Conservation (phyloP, 78 protist genomes). For the Neovahlkampfia damariscottae region DNA sequence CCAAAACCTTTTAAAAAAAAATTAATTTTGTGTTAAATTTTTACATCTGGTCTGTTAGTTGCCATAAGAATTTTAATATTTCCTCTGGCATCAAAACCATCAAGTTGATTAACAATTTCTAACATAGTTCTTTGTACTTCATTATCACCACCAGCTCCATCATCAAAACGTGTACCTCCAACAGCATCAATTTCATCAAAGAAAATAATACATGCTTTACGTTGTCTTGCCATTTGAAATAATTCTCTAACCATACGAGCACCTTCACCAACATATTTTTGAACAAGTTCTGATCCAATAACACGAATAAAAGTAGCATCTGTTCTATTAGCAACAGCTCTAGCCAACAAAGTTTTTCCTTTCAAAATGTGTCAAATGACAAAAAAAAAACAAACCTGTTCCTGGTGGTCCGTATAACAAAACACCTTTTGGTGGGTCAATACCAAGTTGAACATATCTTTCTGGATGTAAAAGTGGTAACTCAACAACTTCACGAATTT, state of each 20-base stretch:
- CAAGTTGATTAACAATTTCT: conserved; percentile 97
- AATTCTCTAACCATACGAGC: conserved; percentile 99
- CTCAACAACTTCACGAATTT: conserved; percentile 98
- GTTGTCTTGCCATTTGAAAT: conserved; percentile 94
- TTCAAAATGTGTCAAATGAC: too few relatives aligned
- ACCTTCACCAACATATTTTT: conserved; percentile 96
- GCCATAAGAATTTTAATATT: conserved; percentile 98
- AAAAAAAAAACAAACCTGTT: too few relatives aligned
- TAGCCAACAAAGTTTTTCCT: conserved; percentile 99
- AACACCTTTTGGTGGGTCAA: conserved; percentile 99
- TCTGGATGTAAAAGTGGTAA: conserved; percentile 96
- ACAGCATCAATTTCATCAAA: conserved; percentile 99
- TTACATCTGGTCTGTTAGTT: conserved; percentile 77
- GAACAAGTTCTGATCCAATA: conserved; percentile 97
- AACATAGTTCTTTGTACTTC: conserved; percentile 99
- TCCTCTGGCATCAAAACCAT: conserved; percentile 99
- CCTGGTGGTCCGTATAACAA: conserved; percentile 97
- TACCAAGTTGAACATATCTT: conserved; percentile 91
- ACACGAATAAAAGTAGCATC: conserved; percentile 99
- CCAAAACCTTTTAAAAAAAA: conserved; percentile 64
- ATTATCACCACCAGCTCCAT: conserved; percentile 93
- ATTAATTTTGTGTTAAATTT: too few relatives aligned
- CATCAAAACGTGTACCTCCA: conserved; percentile 90
- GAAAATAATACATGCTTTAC: conserved; percentile 95
- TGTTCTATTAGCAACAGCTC: conserved; percentile 99